These are phyloP conservation scores for Diaporthe longicolla DNA, from an alignment of 2,329 filamentous ascomycete genomes.

Conservation along the genomic window DNA sequence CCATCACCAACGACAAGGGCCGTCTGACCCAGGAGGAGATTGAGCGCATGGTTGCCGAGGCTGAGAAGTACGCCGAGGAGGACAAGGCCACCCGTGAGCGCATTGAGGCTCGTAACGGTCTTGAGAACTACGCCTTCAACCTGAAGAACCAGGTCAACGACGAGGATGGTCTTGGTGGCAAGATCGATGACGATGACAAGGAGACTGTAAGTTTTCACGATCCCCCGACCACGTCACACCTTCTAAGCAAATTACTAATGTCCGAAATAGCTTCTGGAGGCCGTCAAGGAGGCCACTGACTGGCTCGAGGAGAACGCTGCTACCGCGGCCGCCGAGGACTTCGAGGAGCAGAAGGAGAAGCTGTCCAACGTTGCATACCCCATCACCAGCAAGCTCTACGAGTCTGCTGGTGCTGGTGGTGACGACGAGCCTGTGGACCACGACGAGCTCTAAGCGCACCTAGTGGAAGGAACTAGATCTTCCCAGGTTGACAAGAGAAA, in stretches of 20 bases:
- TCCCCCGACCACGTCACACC: neutral
- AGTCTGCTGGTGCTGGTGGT: slow-evolving; percentile 71
- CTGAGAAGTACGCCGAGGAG: slow-evolving; percentile 98
- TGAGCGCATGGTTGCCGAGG: slow-evolving; percentile 98
- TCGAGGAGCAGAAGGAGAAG: slow-evolving; percentile 99
- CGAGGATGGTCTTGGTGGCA: slow-evolving; percentile 95
- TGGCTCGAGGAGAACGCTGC: slow-evolving; percentile 97
- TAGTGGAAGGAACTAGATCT: neutral
- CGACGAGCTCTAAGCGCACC: slow-evolving; percentile 79
- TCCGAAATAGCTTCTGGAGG: slow-evolving; percentile 79
- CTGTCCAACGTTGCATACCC: slow-evolving; percentile 96
- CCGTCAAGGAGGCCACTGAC: slow-evolving; percentile 95
- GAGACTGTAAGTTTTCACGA: slow-evolving; percentile 77
- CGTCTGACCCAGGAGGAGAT: slow-evolving; percentile 97
- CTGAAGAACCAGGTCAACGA: slow-evolving; percentile 99
- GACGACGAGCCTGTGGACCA: slow-evolving; percentile 79
- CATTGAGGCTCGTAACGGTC: slow-evolving; percentile 94
- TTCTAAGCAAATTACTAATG: slow-evolving; percentile 52
- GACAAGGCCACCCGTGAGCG: slow-evolving; percentile 98
- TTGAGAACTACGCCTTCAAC: slow-evolving; percentile 99
- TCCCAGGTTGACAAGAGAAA: slow-evolving; percentile 7
- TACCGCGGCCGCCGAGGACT: slow-evolving; percentile 90
- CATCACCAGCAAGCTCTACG: slow-evolving; percentile 98
- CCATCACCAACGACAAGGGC: slow-evolving; percentile 99
- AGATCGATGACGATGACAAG: slow-evolving; percentile 99